These are phyloP conservation scores for Auricularia heimuer DNA, from an alignment of 768 basidiomycete genomes.

Conservation along the genomic window DNA sequence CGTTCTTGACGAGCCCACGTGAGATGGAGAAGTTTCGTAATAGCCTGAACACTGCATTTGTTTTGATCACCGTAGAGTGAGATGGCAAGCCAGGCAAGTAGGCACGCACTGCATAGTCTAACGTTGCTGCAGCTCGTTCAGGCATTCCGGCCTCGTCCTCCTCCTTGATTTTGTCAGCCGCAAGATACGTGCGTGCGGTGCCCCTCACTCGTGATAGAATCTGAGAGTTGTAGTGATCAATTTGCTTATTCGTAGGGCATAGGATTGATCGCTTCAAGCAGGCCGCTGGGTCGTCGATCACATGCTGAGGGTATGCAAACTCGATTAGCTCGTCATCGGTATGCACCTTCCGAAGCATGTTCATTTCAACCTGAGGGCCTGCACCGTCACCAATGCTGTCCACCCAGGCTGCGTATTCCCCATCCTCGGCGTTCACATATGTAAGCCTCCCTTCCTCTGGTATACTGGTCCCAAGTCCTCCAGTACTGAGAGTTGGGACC, in stretches of 20 bases:
- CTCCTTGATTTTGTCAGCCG: conserved; percentile 12
- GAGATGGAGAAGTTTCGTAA: conserved; percentile 30
- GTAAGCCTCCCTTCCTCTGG: too few species aligned
- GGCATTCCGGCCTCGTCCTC: conserved; percentile 11
- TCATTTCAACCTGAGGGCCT: conserved; percentile 16
- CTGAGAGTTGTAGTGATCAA: too few species aligned
- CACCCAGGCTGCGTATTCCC: conserved; percentile 16
- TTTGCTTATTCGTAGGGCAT: not conserved
- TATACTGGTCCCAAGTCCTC: too few species aligned
- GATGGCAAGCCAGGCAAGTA: conserved; percentile 11
- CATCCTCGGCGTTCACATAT: too few species aligned
- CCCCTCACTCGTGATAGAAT: too few species aligned
- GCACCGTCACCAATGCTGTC: conserved; percentile 31
- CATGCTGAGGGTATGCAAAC: conserved; percentile 19
- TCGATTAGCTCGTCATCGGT: conserved; percentile 15
- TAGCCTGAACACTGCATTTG: conserved; percentile 23
- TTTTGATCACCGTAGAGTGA: conserved; percentile 20
- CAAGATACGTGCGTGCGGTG: too few species aligned
- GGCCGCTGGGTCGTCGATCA: conserved; percentile 7
- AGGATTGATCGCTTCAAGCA: too few species aligned
- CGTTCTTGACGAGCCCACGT: conserved; percentile 32
- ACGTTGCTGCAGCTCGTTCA: conserved; percentile 12
- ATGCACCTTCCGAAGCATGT: conserved; percentile 12
- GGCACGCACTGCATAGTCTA: conserved; percentile 18
- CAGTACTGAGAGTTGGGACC: too few species aligned